These are phyloP conservation scores for Wickerhamomyces strasburgensis DNA, from an alignment of 805 yeast genomes.

Conservation along the genomic window DNA sequence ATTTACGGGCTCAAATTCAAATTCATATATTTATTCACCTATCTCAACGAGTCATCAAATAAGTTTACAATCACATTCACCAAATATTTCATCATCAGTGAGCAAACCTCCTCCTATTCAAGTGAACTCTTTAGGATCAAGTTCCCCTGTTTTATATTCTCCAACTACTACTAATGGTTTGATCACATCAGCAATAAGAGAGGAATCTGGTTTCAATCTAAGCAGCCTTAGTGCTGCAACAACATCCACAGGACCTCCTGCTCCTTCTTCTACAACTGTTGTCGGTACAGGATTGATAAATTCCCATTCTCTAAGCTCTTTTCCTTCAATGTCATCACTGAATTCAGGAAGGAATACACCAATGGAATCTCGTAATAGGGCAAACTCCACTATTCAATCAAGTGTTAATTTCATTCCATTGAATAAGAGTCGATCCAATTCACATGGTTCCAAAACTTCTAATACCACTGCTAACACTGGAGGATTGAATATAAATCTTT, in stretches of 20 bases:
- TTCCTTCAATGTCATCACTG: constrained; percentile 23
- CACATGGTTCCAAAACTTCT: constrained; percentile 6
- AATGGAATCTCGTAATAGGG: constrained; percentile 9
- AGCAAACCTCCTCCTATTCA: neutral
- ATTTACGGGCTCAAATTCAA: constrained; percentile 21
- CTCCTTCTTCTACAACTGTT: no score
- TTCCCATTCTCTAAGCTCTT: constrained; percentile 15
- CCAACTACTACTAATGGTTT: constrained; percentile 16
- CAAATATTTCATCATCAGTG: constrained; percentile 10
- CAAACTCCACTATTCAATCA: constrained; percentile 4
- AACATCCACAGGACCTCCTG: no score
- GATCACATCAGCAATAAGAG: constrained; percentile 15
- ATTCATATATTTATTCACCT: constrained; percentile 24
- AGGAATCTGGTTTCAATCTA: constrained; percentile 7
- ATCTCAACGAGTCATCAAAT: constrained; percentile 5
- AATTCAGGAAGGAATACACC: constrained; percentile 15
- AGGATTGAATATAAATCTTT: neutral
- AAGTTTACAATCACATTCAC: constrained; percentile 18
- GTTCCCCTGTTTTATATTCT: constrained; percentile 24
- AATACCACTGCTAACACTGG: neutral
- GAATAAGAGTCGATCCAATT: constrained; percentile 14
- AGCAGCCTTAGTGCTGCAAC: neutral
- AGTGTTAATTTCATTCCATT: constrained; percentile 8
- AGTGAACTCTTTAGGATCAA: constrained; percentile 2
- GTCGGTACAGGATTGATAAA: neutral